A percentile compares a stretch with the other conserved stretches of the same genome.
Conservation (phyloP, 306 rosid species). For the Rosa rugosa region DNA sequence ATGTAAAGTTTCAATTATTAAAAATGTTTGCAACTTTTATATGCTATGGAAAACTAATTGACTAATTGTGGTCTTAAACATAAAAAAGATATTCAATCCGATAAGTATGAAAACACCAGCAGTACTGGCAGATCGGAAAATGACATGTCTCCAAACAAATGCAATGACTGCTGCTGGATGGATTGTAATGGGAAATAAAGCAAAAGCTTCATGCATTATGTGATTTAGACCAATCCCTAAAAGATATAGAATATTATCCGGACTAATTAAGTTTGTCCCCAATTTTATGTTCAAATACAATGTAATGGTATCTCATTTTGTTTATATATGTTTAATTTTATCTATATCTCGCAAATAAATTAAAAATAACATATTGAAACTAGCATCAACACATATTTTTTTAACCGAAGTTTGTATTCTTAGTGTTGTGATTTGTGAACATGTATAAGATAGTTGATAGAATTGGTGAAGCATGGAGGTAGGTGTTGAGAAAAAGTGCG, state of each 20-base stretch:
- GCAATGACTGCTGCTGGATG: background rate
- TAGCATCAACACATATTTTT: background rate
- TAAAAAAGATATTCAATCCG: background rate
- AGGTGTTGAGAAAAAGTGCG: background rate
- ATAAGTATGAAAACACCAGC: background rate
- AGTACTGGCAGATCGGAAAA: background rate
- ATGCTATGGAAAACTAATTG: background rate
- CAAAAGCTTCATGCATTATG: too few relatives aligned
- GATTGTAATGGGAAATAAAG: background rate
- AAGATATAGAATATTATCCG: background rate
- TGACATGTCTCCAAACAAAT: conserved; percentile 5
- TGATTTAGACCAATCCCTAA: background rate
- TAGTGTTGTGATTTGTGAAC: too few relatives aligned
- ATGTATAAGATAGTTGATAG: background rate
- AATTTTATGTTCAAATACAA: too few relatives aligned
- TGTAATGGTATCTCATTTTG: too few relatives aligned
- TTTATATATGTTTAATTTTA: too few relatives aligned
- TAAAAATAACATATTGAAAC: background rate
- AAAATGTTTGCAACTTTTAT: background rate
- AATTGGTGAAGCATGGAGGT: background rate
- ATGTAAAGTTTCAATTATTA: background rate
- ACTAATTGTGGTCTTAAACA: background rate
- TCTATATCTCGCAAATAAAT: background rate
- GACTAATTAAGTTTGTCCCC: too few relatives aligned
- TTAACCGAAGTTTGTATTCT: too few relatives aligned